phyloP scores from a whole-genome alignment of 1,284 basidiomycete species.

The Trametes sp. region DNA sequence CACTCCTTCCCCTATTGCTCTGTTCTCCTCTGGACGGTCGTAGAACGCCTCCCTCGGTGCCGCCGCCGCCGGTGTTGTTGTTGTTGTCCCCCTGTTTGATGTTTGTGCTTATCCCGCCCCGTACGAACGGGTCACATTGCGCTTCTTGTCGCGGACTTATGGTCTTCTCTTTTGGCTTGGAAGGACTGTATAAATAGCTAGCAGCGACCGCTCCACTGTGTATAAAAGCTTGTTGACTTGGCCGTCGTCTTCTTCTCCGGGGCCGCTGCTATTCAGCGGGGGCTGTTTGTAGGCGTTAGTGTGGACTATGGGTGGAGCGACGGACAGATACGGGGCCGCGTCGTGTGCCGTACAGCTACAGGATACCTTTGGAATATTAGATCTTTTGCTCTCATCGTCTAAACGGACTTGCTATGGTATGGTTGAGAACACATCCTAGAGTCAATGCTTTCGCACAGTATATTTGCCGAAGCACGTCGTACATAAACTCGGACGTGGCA shows the following conservation, averaged over 20 bases:
- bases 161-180: conserved; percentile 16
- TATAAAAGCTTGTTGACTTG: conserved; percentile 17
- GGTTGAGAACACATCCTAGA: no score
- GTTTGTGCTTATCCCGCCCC: background rate
- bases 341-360: background rate
- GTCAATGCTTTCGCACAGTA: no score
- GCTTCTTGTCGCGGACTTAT: conserved; percentile 13
- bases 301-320: background rate
- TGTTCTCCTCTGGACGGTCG: background rate
- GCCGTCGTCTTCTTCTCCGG: conserved; percentile 4
- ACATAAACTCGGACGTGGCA: background rate
- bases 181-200: conserved; percentile 29
- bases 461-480: no score
- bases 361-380: no score
- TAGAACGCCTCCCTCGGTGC: background rate
- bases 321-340: background rate
- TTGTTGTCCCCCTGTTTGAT: no score
- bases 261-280: background rate
- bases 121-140: conserved; percentile 6
- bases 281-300: background rate
- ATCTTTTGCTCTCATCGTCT: background rate
- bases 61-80: background rate
- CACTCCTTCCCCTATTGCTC: background rate
- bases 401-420: no score
- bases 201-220: conserved; percentile 21